Evolutionary conservation across 257 asterid species (phyloP), one percentile per base, ranked within the genome.

Genomic region (Schizonepeta tenuifolia): DNA sequence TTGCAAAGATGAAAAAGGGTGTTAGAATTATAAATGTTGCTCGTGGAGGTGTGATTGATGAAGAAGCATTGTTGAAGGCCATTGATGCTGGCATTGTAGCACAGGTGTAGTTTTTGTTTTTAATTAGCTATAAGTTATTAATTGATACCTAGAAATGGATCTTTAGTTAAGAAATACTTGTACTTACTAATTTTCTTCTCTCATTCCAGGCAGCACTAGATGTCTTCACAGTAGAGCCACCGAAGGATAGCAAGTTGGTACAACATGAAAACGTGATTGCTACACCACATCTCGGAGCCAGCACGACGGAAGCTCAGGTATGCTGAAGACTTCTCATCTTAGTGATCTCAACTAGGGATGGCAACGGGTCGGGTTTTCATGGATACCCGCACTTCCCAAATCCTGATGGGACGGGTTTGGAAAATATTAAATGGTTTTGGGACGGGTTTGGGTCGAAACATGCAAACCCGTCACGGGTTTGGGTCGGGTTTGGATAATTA

Each of bases 301-400:
- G 98, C 79, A 93, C 98, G 10, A 84, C 77, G 83, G 98, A 93
- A 88, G 98, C 98, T 70, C 98, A 93, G 98, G 98, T 93, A 64
- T 75, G 84, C 63, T 68, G 31, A 31, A 50, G 58, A 54, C 43
- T 38, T n/a, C n/a, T n/a, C n/a, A n/a, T n/a, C n/a, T n/a, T n/a
- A n/a, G n/a, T n/a, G n/a, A n/a, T n/a, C n/a, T n/a, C n/a, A n/a
- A n/a, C n/a, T n/a, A n/a, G n/a, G n/a, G n/a, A n/a, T n/a, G n/a
- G n/a, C n/a, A n/a, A n/a, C n/a, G n/a, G n/a, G n/a, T n/a, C n/a
- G n/a, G n/a, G n/a, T n/a, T n/a, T n/a, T n/a, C n/a, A n/a, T n/a
- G n/a, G n/a, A n/a, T n/a, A n/a, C n/a, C n/a, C n/a, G n/a, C n/a
- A n/a, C n/a, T n/a, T n/a, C n/a, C n/a, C n/a, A n/a, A n/a, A n/a